Evolutionary conservation across 1,139 yeast species (phyloP), one percentile per base, ranked within the genome.

Genomic region (Debaryomyces sp.): DNA sequence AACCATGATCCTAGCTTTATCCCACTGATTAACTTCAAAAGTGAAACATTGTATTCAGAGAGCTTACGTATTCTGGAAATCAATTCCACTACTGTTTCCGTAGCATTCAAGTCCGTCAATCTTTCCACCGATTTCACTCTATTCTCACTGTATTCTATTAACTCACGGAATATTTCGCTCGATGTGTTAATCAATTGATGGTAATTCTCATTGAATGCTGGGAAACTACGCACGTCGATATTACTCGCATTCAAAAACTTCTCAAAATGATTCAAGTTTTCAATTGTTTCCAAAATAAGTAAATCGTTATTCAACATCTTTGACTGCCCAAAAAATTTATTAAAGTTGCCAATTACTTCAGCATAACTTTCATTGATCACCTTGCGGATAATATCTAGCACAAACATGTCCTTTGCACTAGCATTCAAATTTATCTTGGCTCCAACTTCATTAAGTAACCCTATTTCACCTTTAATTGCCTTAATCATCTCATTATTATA

Each of bases 1-100:
- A 89, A 71, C 96, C 96, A 90, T 29, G 80, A 78, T 1, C 89
- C 89, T 26, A 84, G 76, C 32, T 74, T 72, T 68, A 80, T 71
- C 9, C 70, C 68, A 6, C 70, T 63, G 51, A 89, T 81, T n/a
- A 85, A 76, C 34, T 68, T 66, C 6, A 78, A 49, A 43, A 86
- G 78, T 23, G 87, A 81, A 21, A 75, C 71, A 44, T 76, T 76
- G 62, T 82, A 86, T 52, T 85, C 92, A 34, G 88, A 77, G 39
- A 88, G 71, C 52, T 82, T 81, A 43, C 90, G 73, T 49, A 89
- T 67, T 53, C 83, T 75, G 2, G 90, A 81, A 71, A 78, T 63
- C 10, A 85, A 68, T 50, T 87, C 94, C 15, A 85, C 86, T 0
- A 88, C 84, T 4, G 82, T 77, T 54, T 85, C 89, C 6, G 85